Conservation (phyloP, 179 eudicot genomes). For the Spergularia azorica region DNA sequence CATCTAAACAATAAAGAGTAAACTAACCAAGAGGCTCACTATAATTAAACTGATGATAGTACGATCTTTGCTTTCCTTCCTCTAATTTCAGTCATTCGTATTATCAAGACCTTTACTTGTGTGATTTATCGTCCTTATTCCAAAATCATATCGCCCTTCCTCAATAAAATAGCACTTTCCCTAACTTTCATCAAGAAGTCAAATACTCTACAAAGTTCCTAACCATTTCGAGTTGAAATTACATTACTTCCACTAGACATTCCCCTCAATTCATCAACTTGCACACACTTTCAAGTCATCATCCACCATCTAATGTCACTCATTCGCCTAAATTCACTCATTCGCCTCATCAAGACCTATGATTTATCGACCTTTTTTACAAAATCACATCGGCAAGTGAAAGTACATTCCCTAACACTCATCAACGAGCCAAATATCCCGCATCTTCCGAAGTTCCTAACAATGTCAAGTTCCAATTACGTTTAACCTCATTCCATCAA, state of each 20-base stretch:
- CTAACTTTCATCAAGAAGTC: conserved; percentile 2
- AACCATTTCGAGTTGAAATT: not conserved
- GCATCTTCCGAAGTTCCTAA: not conserved
- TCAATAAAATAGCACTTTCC: not conserved
- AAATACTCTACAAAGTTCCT: not conserved
- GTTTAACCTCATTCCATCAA: not conserved
- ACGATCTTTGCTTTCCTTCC: not conserved
- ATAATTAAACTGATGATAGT: not conserved
- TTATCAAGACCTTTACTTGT: not conserved
- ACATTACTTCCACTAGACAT: no score
- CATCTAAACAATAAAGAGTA: no score
- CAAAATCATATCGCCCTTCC: not conserved
- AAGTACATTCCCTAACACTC: not conserved
- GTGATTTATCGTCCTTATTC: not conserved
- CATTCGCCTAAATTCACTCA: not conserved
- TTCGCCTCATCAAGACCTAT: conserved; percentile 5
- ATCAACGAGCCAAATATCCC: not conserved
- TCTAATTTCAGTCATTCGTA: not conserved
- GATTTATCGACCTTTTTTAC: not conserved
- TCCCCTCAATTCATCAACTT: no score
- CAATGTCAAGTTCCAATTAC: not conserved
- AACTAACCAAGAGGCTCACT: no score
- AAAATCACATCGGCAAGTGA: not conserved
- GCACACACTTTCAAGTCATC: no score
- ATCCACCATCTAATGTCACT: no score